Conservation (phyloP, 2,329 filamentous ascomycete genomes). For the Talaromyces sp. region DNA sequence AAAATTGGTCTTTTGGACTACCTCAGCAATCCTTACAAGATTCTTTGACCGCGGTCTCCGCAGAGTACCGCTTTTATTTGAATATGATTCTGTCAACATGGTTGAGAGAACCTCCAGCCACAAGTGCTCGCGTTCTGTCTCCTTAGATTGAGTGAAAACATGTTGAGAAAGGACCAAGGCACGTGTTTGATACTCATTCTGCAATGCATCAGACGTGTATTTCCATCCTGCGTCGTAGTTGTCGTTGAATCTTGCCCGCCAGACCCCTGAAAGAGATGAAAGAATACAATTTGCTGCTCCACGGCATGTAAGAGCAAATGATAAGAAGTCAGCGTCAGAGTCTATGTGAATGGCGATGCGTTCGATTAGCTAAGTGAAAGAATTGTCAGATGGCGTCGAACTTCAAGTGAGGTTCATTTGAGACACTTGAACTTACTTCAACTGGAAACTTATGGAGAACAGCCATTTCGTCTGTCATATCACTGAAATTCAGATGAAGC, state of each 20-base stretch:
- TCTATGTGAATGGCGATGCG: slow-evolving; percentile 29
- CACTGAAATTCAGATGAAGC: not conserved
- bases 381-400: not conserved
- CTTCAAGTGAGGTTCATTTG: not conserved
- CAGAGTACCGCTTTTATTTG: not conserved
- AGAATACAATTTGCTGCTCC: slow-evolving; percentile 26
- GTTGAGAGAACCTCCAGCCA: slow-evolving; percentile 32
- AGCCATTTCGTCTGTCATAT: slow-evolving; percentile 8
- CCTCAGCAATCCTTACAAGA: slow-evolving; percentile 21
- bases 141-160: slow-evolving; percentile 28
- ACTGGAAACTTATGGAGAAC: slow-evolving; percentile 9
- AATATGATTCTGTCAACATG: slow-evolving; percentile 28
- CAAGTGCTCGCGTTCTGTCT: slow-evolving; percentile 26
- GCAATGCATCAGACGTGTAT: slow-evolving; percentile 25
- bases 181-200: slow-evolving; percentile 35
- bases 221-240: slow-evolving; percentile 32
- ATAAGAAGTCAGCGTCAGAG: slow-evolving; percentile 31
- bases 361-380: slow-evolving; percentile 29
- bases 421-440: slow-evolving; percentile 12
- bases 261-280: slow-evolving; percentile 30
- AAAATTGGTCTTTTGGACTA: slow-evolving; percentile 23
- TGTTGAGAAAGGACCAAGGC: slow-evolving; percentile 30
- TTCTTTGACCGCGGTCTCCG: slow-evolving; percentile 23
- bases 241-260: slow-evolving; percentile 32
- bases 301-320: slow-evolving; percentile 28